Evolutionary conservation across 2,329 filamentous ascomycete genomes (phyloP), one percentile per base, ranked within the genome.

Genomic region (Exophiala spinifera): DNA sequence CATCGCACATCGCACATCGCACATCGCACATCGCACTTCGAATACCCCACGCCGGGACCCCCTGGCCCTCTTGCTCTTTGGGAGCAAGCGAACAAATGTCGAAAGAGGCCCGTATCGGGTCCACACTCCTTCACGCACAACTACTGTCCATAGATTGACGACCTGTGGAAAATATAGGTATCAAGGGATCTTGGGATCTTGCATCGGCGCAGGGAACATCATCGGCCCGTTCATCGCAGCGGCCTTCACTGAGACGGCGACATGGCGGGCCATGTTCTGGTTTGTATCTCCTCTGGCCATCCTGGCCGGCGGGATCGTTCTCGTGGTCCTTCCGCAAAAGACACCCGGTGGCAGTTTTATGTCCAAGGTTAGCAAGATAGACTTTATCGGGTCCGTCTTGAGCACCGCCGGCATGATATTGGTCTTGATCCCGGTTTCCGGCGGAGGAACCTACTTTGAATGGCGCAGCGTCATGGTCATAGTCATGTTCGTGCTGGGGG

Each of bases 391-490:
- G 10, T 23, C 23, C 42, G 7, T 44, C 42, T 23, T 25, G 11
- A 25, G 20, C 20, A 44, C 42, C 6, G 23, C 23, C 7, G 42
- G 20, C 14, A 44, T 46, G 17, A 28, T 46, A 14, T 45, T 46
- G 28, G 4, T 39, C 40, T 31, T 45, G 40, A 51, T 51, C 17
- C 49, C 49, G 14, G 21, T 89, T 91, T 45, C 42, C 20, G 42
- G 31, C 57, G 91, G 90, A 51, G 90, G 89, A 44, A 81, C 89
- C 49, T 77, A 77, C 20, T 82, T 81, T 59, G 86, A 90, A 1
- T 95, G 89, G 90, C 71, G 73, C 49, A 91, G 87, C 0, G 77
- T 86, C 1, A 85, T 81, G 0, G 87, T 91, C 31, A 79, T 95
- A 63, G 90, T 87, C 64, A 77, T 95, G 21, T 77, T 95, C 60